Base-by-base conservation (phyloP, 495 filamentous ascomycete genomes). In the Usnea hakonensis region DNA sequence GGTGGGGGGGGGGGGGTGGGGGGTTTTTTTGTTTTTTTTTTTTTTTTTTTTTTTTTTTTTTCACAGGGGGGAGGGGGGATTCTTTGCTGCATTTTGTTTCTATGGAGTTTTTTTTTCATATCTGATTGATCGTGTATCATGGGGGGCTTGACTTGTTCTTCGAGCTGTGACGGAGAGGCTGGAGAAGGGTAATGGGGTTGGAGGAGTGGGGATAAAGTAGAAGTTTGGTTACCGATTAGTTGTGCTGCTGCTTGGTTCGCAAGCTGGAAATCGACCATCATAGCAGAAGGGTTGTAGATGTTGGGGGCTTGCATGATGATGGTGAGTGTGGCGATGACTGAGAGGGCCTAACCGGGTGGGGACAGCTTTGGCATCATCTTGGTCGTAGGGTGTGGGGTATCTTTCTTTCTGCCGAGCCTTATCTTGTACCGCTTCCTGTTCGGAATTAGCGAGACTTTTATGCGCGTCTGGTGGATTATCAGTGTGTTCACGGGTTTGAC, bases 361-460 rank as follows among this genome's bases (percentile, higher is more conserved):
- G 21, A 61, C 36, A 43, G 17, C 63, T 33, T 53, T 57, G 2
- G 43, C 37, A 54, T 66, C 69, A 76, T 37, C 61, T 52, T 52
- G 35, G 35, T 36, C 35, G 6, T 5, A 11, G 35, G 11, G 35
- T 36, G 35, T 36, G 35, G 35, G 35, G n/a, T n/a, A n/a, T n/a
- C n/a, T n/a, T n/a, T n/a, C n/a, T n/a, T n/a, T n/a, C n/a, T n/a
- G n/a, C n/a, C n/a, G n/a, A n/a, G n/a, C 43, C 43, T 48, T 23
- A 19, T 48, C 43, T 48, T 48, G 19, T 48, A 48, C 43, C 43
- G 43, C 14, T 23, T 48, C 26, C 16, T 48, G 43, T 48, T 48
- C 26, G 43, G 43, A 48, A n/a, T 48, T n/a, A n/a, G 19, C 43
- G 26, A 48, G 14, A 23, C 19, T 17, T 48, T 48, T 48, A 48